phyloP scores from a whole-genome alignment of 2,329 filamentous ascomycete genomes.

The Colletotrichum paranaense region DNA sequence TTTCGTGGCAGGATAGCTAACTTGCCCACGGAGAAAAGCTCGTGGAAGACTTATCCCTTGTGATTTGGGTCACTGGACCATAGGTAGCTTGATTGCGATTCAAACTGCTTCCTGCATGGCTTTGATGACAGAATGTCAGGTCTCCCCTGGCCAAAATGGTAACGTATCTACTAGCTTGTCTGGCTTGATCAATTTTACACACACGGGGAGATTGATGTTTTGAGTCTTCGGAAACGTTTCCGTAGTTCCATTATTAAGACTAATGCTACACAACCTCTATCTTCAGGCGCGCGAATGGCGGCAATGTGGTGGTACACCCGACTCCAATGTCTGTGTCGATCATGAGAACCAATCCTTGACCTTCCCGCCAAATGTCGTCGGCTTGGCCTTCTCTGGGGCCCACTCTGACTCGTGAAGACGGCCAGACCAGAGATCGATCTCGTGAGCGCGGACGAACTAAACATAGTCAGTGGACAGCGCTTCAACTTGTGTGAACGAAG shows the following conservation, averaged over 20 bases:
- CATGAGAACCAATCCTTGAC: slow-evolving; percentile 33
- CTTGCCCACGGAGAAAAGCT: too few relatives aligned
- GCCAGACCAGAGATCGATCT: slow-evolving; percentile 43
- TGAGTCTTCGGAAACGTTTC: background rate
- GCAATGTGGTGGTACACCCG: background rate
- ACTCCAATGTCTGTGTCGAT: background rate
- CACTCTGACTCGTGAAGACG: slow-evolving; percentile 36
- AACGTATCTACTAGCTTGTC: background rate
- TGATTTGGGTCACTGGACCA: background rate
- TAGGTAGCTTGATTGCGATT: background rate
- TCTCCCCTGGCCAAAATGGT: background rate
- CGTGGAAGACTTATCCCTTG: background rate
- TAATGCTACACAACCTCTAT: background rate
- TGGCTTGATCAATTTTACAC: background rate
- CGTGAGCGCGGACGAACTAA: slow-evolving; percentile 39
- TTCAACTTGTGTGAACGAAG: too few relatives aligned
- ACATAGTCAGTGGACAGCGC: too few relatives aligned
- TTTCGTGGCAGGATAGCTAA: too few relatives aligned
- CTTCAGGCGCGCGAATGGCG: too few relatives aligned
- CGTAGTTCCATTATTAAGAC: background rate
- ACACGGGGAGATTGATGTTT: background rate
- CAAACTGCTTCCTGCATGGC: background rate
- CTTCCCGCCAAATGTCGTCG: slow-evolving; percentile 19
- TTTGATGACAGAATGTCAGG: background rate
- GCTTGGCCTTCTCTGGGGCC: slow-evolving; percentile 25